Evolutionary conservation across 2,329 filamentous ascomycete species (phyloP).

Genomic region (Cladophialophora chaetospira): DNA sequence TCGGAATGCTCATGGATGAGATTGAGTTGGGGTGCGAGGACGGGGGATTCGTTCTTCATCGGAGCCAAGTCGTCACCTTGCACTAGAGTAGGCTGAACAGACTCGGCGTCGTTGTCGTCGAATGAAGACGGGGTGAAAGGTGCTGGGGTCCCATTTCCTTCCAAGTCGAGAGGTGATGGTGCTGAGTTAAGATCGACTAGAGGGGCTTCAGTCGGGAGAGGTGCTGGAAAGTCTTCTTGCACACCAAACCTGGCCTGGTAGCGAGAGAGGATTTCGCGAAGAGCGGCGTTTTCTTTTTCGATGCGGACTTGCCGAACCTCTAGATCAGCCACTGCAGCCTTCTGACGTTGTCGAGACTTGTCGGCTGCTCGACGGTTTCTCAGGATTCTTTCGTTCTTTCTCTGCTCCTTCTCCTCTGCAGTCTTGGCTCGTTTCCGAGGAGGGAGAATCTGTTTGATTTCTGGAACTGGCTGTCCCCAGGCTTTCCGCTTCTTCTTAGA

Average conservation of each 20-base stretch:
- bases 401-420: slow-evolving; percentile 97
- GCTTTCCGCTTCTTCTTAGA: slow-evolving; percentile 87
- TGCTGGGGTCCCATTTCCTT: slow-evolving; percentile 36
- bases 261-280: slow-evolving; percentile 64
- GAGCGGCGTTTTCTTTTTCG: slow-evolving; percentile 71
- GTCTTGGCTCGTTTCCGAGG: slow-evolving; percentile 91
- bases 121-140: slow-evolving; percentile 43
- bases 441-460: slow-evolving; percentile 68
- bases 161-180: slow-evolving; percentile 35
- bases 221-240: slow-evolving; percentile 26
- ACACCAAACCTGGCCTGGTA: slow-evolving; percentile 53
- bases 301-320: slow-evolving; percentile 64
- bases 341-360: slow-evolving; percentile 92
- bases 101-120: slow-evolving; percentile 43
- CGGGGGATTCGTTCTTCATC: slow-evolving; percentile 30
- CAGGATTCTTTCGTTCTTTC: slow-evolving; percentile 93
- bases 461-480: slow-evolving; percentile 96
- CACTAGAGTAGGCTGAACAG: slow-evolving; percentile 36
- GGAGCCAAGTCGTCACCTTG: slow-evolving; percentile 35
- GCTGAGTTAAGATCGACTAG: slow-evolving; percentile 30
- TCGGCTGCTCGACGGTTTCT: slow-evolving; percentile 94
- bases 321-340: slow-evolving; percentile 82
- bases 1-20: slow-evolving; percentile 36
- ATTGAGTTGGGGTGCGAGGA: slow-evolving; percentile 30
- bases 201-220: slow-evolving; percentile 15